A percentile compares a stretch with the other conserved stretches of the same genome.
Conservation (phyloP, 139 green algal species). For the Eudorina sp. region DNA sequence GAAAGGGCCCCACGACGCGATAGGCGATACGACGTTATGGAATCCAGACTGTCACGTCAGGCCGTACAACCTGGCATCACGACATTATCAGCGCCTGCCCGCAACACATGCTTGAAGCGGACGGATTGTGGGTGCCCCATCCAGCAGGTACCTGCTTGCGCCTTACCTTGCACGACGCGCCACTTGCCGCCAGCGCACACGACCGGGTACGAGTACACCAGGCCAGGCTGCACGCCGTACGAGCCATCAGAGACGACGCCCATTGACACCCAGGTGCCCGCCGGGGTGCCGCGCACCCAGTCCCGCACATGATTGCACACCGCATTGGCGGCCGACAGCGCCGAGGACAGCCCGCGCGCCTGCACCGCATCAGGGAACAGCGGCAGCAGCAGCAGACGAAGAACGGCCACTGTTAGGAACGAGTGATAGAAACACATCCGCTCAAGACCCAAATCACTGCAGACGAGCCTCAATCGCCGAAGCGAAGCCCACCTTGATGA, state of each 20-base stretch:
- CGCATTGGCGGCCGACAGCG: slow-evolving; percentile 90
- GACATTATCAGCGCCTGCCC: no score
- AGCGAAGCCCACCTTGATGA: slow-evolving; percentile 87
- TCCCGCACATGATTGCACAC: slow-evolving; percentile 94
- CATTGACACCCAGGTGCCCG: slow-evolving; percentile 79
- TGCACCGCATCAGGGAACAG: slow-evolving; percentile 38
- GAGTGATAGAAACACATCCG: no score
- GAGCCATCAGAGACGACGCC: slow-evolving; percentile 89
- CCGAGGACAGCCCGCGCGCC: slow-evolving; percentile 86
- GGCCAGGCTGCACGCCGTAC: slow-evolving; percentile 82
- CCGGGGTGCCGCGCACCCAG: slow-evolving; percentile 89
- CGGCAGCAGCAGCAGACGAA: not conserved
- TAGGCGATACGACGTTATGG: no score
- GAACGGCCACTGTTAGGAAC: not conserved
- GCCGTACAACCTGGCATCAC: no score
- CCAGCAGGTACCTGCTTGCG: not conserved
- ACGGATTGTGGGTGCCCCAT: not conserved
- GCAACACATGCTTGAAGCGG: no score
- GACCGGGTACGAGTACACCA: slow-evolving; percentile 95
- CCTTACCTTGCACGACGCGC: slow-evolving; percentile 85
- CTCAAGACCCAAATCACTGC: no score
- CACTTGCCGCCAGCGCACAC: slow-evolving; percentile 88
- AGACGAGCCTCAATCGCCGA: not conserved
- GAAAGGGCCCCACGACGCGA: no score
- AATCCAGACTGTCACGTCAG: no score